Conservation (phyloP, 2,329 filamentous ascomycete species). For the Didymella pomorum region DNA sequence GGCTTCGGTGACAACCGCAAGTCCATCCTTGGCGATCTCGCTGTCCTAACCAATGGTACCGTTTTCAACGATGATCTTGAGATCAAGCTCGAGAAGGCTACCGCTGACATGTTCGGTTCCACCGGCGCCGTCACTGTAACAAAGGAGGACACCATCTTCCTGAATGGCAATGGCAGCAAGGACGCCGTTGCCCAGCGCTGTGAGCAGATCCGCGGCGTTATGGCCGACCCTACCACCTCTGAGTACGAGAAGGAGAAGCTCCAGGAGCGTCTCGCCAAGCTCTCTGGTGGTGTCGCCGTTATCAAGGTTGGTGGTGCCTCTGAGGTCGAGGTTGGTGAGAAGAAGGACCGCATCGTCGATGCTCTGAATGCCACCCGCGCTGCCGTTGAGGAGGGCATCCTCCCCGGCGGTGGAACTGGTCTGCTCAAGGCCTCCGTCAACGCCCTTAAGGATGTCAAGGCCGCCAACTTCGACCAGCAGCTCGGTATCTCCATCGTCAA, state of each 20-base stretch:
- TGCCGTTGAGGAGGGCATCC: conserved; percentile 98
- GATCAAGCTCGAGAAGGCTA: conserved; percentile 98
- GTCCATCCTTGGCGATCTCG: conserved; percentile 97
- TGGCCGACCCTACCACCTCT: conserved; percentile 89
- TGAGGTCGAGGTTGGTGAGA: conserved; percentile 98
- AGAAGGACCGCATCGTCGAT: conserved; percentile 99
- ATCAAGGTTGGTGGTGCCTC: conserved; percentile 98
- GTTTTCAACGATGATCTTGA: conserved; percentile 99
- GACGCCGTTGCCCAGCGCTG: conserved; percentile 92
- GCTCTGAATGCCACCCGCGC: conserved; percentile 97
- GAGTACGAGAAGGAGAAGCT: conserved; percentile 99
- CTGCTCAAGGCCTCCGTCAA: conserved; percentile 96
- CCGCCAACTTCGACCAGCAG: conserved; percentile 98
- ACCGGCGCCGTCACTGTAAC: conserved; percentile 99
- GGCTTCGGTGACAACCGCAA: conserved; percentile 99
- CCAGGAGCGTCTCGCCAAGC: conserved; percentile 98
- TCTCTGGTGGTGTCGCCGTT: conserved; percentile 97
- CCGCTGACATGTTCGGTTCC: conserved; percentile 92
- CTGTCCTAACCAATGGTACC: conserved; percentile 92
- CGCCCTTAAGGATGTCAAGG: conserved; percentile 82
- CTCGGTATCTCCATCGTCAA: conserved; percentile 97
- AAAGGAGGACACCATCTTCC: conserved; percentile 99
- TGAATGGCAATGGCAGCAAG: conserved; percentile 97
- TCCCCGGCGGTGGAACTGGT: conserved; percentile 97
- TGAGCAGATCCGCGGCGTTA: conserved; percentile 98